These are phyloP conservation scores for Ceratobasidium sp. DNA, from an alignment of 1,284 basidiomycete species.

Conservation along the genomic window DNA sequence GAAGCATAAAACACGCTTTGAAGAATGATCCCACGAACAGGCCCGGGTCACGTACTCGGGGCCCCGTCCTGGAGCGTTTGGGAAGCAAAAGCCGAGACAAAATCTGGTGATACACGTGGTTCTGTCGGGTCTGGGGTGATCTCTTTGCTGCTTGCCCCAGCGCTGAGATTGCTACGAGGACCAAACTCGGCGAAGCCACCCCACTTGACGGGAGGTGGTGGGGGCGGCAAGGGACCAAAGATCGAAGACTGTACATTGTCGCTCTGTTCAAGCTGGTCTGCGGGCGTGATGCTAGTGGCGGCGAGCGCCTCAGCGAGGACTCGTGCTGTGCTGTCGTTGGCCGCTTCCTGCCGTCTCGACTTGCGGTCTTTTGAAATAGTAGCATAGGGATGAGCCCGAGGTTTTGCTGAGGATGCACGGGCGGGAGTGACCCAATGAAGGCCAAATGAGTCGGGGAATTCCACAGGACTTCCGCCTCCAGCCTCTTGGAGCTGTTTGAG, in stretches of 20 bases:
- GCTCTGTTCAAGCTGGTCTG: slow-evolving; percentile 15
- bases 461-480: neutral
- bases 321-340: slow-evolving; percentile 5
- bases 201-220: slow-evolving; percentile 33
- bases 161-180: neutral
- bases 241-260: slow-evolving; percentile 33
- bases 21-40: neutral
- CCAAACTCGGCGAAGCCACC: slow-evolving; percentile 34
- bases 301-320: slow-evolving; percentile 28
- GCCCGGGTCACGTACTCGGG: neutral
- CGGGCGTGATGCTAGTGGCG: slow-evolving; percentile 31
- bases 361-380: slow-evolving; percentile 28
- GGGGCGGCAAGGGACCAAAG: slow-evolving; percentile 33
- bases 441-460: slow-evolving; percentile 23
- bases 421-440: slow-evolving; percentile 29
- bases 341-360: slow-evolving; percentile 6
- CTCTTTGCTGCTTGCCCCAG: slow-evolving; percentile 17
- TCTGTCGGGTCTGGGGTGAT: slow-evolving; percentile 33
- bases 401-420: slow-evolving; percentile 23
- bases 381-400: slow-evolving; percentile 25
- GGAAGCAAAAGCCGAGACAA: slow-evolving; percentile 28
- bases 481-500: slow-evolving; percentile 33
- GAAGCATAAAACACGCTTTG: neutral
- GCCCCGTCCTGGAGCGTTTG: slow-evolving; percentile 22
- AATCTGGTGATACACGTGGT: slow-evolving; percentile 31